A percentile compares a stretch with the other conserved stretches of the same genome.
Conservation (phyloP, 257 asterid genomes). For the Nyctanthes arbortristis region DNA sequence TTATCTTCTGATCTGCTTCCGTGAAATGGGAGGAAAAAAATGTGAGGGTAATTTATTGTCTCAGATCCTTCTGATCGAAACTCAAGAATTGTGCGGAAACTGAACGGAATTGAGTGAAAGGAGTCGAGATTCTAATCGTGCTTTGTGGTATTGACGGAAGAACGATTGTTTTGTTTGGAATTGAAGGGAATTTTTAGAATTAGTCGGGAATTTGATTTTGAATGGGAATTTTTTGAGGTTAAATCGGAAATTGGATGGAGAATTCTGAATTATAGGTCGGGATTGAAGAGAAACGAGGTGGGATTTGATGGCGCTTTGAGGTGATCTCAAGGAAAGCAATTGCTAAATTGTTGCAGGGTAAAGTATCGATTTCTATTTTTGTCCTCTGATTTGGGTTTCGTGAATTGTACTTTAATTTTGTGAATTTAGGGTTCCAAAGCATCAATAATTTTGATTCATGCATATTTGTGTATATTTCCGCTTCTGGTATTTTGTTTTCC, state of each 20-base stretch:
- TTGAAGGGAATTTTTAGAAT: constrained; percentile 23
- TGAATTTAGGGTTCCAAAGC: constrained; percentile 16
- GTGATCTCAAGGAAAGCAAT: constrained; percentile 35
- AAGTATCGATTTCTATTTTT: constrained; percentile 4
- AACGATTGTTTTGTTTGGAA: constrained; percentile 24
- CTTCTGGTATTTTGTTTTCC: neutral
- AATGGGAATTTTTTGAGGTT: neutral
- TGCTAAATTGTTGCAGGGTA: constrained; percentile 14
- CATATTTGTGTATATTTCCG: constrained; percentile 23
- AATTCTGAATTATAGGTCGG: neutral
- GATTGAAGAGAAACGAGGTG: constrained; percentile 2
- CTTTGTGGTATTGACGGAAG: constrained; percentile 20
- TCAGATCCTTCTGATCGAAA: constrained; percentile 34
- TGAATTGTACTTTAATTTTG: constrained; percentile 14
- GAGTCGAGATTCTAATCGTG: neutral
- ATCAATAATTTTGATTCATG: constrained; percentile 12
- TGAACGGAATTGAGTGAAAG: constrained; percentile 4
- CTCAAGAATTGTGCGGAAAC: constrained; percentile 24
- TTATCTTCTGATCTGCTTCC: constrained; percentile 24
- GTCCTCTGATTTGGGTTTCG: neutral
- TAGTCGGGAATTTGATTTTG: constrained; percentile 8
- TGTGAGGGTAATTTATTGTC: constrained; percentile 33
- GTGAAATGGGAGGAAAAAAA: constrained; percentile 20
- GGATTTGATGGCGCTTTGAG: constrained; percentile 22
- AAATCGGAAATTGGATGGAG: constrained; percentile 20